phyloP scores from a whole-genome alignment of 768 basidiomycete species.

The Podaxis sp. region DNA sequence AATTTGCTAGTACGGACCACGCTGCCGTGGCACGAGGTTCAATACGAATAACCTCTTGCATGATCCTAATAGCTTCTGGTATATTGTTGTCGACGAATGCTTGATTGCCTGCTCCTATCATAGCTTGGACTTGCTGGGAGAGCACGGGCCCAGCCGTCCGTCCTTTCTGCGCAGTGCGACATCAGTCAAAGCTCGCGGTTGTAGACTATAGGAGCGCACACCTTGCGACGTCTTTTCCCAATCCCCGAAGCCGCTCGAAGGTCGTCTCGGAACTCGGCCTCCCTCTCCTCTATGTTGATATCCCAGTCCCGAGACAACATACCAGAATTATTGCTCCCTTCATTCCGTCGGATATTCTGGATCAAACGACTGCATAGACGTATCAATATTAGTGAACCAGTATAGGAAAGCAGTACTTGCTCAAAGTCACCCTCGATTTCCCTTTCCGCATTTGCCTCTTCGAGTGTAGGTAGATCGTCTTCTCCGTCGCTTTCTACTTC shows the following conservation, averaged over 20 bases:
- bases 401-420: slow-evolving; percentile 27
- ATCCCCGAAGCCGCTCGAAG: slow-evolving; percentile 74
- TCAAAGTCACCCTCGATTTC: slow-evolving; percentile 65
- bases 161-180: slow-evolving; percentile 37
- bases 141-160: slow-evolving; percentile 50
- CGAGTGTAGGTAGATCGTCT: slow-evolving; percentile 17
- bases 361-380: slow-evolving; percentile 49
- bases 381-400: background rate
- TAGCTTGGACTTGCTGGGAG: slow-evolving; percentile 67
- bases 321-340: slow-evolving; percentile 39
- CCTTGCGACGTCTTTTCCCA: slow-evolving; percentile 54
- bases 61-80: slow-evolving; percentile 68
- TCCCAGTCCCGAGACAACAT: slow-evolving; percentile 73
- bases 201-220: slow-evolving; percentile 21
- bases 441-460: slow-evolving; percentile 36
- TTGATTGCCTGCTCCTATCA: slow-evolving; percentile 87
- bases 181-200: background rate
- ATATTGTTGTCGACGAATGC: slow-evolving; percentile 76
- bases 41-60: slow-evolving; percentile 92
- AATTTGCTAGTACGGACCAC: slow-evolving; percentile 87
- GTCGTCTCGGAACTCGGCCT: slow-evolving; percentile 72
- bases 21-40: slow-evolving; percentile 83
- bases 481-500: slow-evolving; percentile 24
- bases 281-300: slow-evolving; percentile 64
- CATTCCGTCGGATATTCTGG: slow-evolving; percentile 57